These are phyloP conservation scores for Phytopythium helicoides DNA, from an alignment of 352 stramenopile species.

Conservation along the genomic window DNA sequence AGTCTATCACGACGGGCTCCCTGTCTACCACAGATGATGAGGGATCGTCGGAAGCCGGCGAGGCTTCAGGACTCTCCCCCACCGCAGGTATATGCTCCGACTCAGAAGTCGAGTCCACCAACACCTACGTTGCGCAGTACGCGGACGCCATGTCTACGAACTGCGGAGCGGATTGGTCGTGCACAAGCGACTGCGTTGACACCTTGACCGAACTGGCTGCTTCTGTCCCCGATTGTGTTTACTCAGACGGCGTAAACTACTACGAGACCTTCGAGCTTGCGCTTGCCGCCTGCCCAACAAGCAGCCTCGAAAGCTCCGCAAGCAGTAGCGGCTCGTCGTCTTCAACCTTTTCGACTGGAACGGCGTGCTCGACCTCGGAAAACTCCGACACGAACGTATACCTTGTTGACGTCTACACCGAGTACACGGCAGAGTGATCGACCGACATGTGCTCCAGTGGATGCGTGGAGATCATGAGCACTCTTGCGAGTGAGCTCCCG, in stretches of 20 bases:
- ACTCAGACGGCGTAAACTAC: conserved; percentile 2
- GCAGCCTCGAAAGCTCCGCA: background rate
- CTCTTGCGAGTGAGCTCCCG: background rate
- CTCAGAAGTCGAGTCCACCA: background rate
- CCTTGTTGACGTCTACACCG: background rate
- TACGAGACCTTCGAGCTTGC: background rate
- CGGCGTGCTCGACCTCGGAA: background rate
- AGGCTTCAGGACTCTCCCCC: background rate
- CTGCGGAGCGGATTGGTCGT: background rate
- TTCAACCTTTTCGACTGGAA: background rate
- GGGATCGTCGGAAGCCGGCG: too few species aligned
- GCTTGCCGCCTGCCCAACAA: background rate
- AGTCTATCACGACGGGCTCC: too few species aligned
- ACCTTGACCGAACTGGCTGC: background rate
- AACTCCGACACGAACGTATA: background rate
- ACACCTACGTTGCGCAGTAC: background rate
- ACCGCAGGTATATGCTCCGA: background rate
- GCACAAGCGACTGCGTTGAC: background rate
- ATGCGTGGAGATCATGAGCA: background rate
- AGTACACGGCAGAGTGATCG: background rate
- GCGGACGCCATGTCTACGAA: background rate
- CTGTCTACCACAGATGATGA: too few species aligned
- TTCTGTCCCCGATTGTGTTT: background rate
- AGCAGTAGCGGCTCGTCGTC: background rate
- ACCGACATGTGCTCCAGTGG: background rate